Evolutionary conservation across 345 rosid species (phyloP).

Genomic region (Combretum micranthum): DNA sequence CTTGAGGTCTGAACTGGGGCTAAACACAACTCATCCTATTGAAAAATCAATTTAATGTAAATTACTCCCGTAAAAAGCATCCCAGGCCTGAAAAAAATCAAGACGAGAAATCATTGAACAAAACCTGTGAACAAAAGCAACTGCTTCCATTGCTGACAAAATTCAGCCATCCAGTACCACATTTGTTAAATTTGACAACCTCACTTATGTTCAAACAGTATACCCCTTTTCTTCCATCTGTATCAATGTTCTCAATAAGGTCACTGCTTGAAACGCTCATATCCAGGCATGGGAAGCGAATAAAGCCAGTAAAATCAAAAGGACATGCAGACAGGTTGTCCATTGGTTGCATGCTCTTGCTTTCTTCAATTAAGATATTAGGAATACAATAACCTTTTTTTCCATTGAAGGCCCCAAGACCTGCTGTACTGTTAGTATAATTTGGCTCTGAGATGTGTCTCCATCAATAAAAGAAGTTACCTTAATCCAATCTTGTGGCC

Average conservation of each 20-base stretch:
- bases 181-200: constrained; percentile 59
- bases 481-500: constrained; percentile 61
- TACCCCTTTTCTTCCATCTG: constrained; percentile 13
- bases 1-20: constrained; percentile 56
- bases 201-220: constrained; percentile 65
- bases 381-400: constrained; percentile 80
- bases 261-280: constrained; percentile 7
- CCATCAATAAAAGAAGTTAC: constrained; percentile 32
- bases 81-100: background rate
- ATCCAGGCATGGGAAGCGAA: constrained; percentile 30
- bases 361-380: constrained; percentile 37
- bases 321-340: constrained; percentile 47
- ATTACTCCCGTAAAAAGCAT: background rate
- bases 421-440: constrained; percentile 21
- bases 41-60: constrained; percentile 5
- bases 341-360: constrained; percentile 22
- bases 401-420: constrained; percentile 17
- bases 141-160: constrained; percentile 28
- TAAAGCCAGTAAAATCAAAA: constrained; percentile 43
- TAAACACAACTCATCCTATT: constrained; percentile 61
- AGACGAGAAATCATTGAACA: background rate
- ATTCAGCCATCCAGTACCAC: constrained; percentile 47
- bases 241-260: constrained; percentile 15
- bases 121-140: constrained; percentile 58
- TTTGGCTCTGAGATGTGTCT: constrained; percentile 28